A percentile compares a stretch with the other conserved stretches of the same genome.
These are phyloP conservation scores for Tieghemiomyces parasiticus DNA, from an alignment of 192 early-diverging fungal species.

Conservation along the genomic window DNA sequence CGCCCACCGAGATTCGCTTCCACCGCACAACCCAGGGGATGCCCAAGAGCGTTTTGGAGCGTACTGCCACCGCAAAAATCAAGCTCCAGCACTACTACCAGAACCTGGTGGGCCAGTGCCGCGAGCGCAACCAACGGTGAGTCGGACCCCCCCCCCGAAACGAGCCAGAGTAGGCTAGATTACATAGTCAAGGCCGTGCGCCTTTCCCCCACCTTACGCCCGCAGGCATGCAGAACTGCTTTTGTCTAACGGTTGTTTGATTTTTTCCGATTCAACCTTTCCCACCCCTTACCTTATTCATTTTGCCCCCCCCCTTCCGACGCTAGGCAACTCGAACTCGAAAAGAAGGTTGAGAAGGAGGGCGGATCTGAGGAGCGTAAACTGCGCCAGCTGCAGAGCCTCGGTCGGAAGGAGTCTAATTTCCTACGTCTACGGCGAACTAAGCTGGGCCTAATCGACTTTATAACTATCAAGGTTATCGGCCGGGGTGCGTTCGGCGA, in stretches of 20 bases:
- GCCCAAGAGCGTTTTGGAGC: constrained; percentile 42
- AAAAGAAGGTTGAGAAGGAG: constrained; percentile 56
- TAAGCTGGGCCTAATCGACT: constrained; percentile 79
- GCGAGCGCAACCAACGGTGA: constrained; percentile 66
- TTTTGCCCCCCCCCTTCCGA: background rate
- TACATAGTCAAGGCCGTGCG: too few relatives aligned
- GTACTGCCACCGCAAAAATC: constrained; percentile 77
- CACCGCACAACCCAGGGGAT: constrained; percentile 4
- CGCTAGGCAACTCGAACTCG: constrained; percentile 57
- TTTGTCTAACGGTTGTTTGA: constrained; percentile 4
- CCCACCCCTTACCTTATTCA: background rate
- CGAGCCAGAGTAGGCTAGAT: constrained; percentile 1
- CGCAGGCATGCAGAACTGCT: too few relatives aligned
- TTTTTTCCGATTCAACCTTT: constrained; percentile 4
- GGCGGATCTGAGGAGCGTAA: constrained; percentile 78
- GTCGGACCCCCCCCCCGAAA: background rate
- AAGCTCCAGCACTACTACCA: constrained; percentile 92
- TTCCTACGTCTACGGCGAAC: constrained; percentile 86
- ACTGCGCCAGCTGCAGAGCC: constrained; percentile 55
- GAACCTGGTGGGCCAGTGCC: constrained; percentile 70
- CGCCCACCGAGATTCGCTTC: constrained; percentile 6
- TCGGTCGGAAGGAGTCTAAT: constrained; percentile 83
- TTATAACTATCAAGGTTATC: constrained; percentile 93
- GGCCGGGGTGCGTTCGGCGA: constrained; percentile 99
- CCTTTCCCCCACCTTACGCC: too few relatives aligned